Conservation (phyloP, 768 basidiomycete species). For the Podaxis sp. region DNA sequence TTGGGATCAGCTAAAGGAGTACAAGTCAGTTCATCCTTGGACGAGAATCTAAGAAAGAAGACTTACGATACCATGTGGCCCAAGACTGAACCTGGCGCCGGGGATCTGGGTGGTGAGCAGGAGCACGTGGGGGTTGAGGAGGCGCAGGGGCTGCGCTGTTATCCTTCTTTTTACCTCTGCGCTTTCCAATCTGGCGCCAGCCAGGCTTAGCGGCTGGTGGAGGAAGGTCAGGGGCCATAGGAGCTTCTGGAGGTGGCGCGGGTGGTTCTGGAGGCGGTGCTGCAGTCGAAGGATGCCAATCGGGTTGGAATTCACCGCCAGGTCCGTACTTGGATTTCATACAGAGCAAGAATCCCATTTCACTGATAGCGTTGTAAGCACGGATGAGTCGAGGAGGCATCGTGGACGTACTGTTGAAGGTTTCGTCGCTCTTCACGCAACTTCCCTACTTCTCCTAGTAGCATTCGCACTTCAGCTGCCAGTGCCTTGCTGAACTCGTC, state of each 20-base stretch:
- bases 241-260: slow-evolving; percentile 36
- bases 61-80: slow-evolving; percentile 65
- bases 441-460: slow-evolving; percentile 81
- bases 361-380: slow-evolving; percentile 39
- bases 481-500: slow-evolving; percentile 87
- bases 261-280: slow-evolving; percentile 42
- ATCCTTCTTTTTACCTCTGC: slow-evolving; percentile 33
- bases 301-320: slow-evolving; percentile 83
- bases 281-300: slow-evolving; percentile 57
- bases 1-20: slow-evolving; percentile 54
- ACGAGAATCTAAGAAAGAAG: slow-evolving; percentile 6
- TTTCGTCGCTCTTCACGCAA: slow-evolving; percentile 76
- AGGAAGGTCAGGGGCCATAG: slow-evolving; percentile 25
- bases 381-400: not conserved
- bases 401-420: slow-evolving; percentile 67
- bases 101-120: slow-evolving; percentile 32
- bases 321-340: slow-evolving; percentile 77
- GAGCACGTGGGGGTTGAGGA: slow-evolving; percentile 39
- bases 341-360: slow-evolving; percentile 70
- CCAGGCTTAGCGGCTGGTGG: slow-evolving; percentile 6
- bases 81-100: slow-evolving; percentile 52
- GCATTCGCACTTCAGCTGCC: slow-evolving; percentile 79
- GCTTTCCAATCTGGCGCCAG: slow-evolving; percentile 12
- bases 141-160: slow-evolving; percentile 26
- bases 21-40: not conserved